A percentile compares a stretch with the other conserved stretches of the same genome.
Conservation (phyloP, 1,139 yeast species). For the Suhomyces guaymorum region DNA sequence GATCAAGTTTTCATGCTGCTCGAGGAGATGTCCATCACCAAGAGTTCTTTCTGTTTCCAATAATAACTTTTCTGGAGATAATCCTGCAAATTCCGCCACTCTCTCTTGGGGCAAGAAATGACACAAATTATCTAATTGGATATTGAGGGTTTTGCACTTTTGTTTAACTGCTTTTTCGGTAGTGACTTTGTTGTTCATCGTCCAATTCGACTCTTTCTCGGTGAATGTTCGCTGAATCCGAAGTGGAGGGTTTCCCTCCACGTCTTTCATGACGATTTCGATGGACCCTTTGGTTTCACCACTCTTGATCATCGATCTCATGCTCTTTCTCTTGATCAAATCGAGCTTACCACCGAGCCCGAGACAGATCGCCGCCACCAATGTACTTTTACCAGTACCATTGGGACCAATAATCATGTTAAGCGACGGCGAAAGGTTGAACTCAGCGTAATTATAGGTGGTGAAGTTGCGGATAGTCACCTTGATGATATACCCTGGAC, state of each 20-base stretch:
- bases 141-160: constrained; percentile 54
- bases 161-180: constrained; percentile 50
- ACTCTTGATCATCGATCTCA: constrained; percentile 74
- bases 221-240: constrained; percentile 41
- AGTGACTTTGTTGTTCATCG: constrained; percentile 46
- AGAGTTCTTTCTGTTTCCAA: constrained; percentile 82
- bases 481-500: constrained; percentile 68
- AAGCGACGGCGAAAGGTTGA: constrained; percentile 75
- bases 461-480: constrained; percentile 75
- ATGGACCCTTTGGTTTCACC: constrained; percentile 61
- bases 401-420: constrained; percentile 97
- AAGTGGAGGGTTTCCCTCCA: constrained; percentile 26
- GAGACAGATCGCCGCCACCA: constrained; percentile 90
- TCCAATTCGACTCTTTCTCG: constrained; percentile 60
- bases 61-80: constrained; percentile 73
- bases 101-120: constrained; percentile 95
- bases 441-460: constrained; percentile 77
- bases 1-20: constrained; percentile 59
- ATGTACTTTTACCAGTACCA: constrained; percentile 93
- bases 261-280: constrained; percentile 63
- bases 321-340: constrained; percentile 74
- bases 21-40: constrained; percentile 58
- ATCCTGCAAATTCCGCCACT: constrained; percentile 87
- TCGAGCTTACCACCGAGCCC: constrained; percentile 85
- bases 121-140: constrained; percentile 88